Evolutionary conservation across 73 alveolate genomes (phyloP).

Genomic region (Stentor coeruleus): DNA sequence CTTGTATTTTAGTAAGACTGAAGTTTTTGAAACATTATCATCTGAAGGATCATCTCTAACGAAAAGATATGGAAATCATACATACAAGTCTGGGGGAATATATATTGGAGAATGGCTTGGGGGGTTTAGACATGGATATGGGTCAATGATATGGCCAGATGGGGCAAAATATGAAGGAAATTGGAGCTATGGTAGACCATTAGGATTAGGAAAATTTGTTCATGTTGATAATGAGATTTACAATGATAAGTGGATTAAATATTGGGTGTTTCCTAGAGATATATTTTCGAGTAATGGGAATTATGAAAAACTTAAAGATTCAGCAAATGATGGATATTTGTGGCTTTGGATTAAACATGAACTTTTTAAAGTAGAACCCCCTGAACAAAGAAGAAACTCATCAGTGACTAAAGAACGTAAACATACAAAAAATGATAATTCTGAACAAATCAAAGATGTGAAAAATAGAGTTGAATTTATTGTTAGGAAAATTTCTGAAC

Average conservation of each 20-base stretch:
- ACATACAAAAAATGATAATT: neutral
- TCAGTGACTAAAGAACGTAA: neutral
- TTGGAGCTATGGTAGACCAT: neutral
- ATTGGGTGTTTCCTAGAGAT: neutral
- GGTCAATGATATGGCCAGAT: conserved; percentile 42
- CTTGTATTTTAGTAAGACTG: neutral
- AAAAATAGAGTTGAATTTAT: neutral
- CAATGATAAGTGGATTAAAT: conserved; percentile 1
- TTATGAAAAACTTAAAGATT: neutral
- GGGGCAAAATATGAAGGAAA: conserved; percentile 48
- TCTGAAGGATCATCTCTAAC: neutral
- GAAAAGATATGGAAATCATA: neutral
- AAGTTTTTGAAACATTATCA: conserved; percentile 5
- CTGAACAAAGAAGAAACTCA: neutral
- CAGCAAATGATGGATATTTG: conserved; percentile 7
- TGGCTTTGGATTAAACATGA: conserved; percentile 20
- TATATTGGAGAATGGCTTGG: conserved; percentile 53
- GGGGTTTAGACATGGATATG: conserved; percentile 55
- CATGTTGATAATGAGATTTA: conserved; percentile 24
- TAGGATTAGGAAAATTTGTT: conserved; percentile 23
- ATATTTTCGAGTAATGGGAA: neutral
- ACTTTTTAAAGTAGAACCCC: conserved; percentile 13
- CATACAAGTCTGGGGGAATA: conserved; percentile 39
- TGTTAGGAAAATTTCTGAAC: neutral
- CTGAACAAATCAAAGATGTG: neutral